Conservation (phyloP, 2,329 filamentous ascomycete species). For the Aspergillus cejpii region DNA sequence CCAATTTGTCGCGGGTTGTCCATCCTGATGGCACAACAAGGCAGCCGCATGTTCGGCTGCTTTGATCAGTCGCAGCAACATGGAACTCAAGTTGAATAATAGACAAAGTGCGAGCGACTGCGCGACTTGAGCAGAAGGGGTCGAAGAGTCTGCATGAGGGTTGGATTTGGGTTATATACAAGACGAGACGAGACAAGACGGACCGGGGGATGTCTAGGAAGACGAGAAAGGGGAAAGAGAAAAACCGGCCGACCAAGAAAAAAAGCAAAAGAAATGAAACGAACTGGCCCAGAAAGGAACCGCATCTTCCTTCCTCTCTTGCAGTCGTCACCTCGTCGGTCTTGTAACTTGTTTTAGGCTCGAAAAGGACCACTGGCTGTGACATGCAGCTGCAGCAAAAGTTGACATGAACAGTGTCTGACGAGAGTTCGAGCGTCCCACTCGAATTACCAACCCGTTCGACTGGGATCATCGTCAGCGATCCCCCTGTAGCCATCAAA, state of each 20-base stretch:
- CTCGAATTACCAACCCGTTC: constrained; percentile 15
- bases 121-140: background rate
- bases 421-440: constrained; percentile 24
- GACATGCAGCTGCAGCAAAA: constrained; percentile 20
- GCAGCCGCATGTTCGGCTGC: constrained; percentile 32
- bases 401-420: constrained; percentile 31
- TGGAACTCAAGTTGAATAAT: constrained; percentile 21
- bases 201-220: constrained; percentile 9
- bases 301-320: constrained; percentile 17
- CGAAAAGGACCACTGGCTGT: constrained; percentile 13
- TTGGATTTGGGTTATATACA: constrained; percentile 2
- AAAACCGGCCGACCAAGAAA: constrained; percentile 1
- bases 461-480: constrained; percentile 25
- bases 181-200: constrained; percentile 6
- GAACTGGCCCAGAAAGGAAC: constrained; percentile 15
- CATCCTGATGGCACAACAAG: constrained; percentile 28
- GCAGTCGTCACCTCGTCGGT: background rate
- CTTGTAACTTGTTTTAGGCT: constrained; percentile 14
- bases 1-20: constrained; percentile 28
- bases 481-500: constrained; percentile 17
- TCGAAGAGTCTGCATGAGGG: background rate
- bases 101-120: constrained; percentile 1
- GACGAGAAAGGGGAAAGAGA: constrained; percentile 6
- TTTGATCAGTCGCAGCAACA: constrained; percentile 26
- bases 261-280: constrained; percentile 9